Evolutionary conservation across 805 yeast genomes (phyloP), one percentile per base, ranked within the genome.

Genomic region (Tetrapisispora fleetii): DNA sequence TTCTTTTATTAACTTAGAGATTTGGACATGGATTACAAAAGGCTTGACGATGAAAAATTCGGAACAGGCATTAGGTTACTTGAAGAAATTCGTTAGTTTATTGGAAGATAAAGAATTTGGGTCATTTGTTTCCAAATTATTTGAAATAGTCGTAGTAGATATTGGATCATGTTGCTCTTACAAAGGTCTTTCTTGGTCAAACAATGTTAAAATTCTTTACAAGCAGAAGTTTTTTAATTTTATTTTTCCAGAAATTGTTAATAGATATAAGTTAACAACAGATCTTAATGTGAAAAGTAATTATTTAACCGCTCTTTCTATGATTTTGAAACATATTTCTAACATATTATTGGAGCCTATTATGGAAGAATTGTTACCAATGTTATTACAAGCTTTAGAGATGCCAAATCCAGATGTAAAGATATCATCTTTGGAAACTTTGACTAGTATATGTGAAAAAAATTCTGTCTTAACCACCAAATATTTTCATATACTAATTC

Each of bases 221-320:
- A 88, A 88, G 60, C 99, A 93, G 59, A 81, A 81, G 53, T 73
- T 86, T 24, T 87, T 88, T 60, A 78, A 79, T 50, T 67, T 72
- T 9, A 68, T 80, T 1, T 71, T 87, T 6, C 84, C 85, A 0
- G 64, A 62, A 30, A 61, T 88, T 32, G 77, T 83, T 8, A 60
- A 65, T 0, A 74, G 73, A 3, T 80, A 76, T 60, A 64, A 67
- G 30, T 54, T 51, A 7, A 50, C 57, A 1, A 30, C 48, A 1
- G 58, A 63, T 11, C 54, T 65, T 50, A 43, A 39, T 2, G 49
- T 61, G 17, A 76, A 76, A 52, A 76, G 79, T 43, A 74, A 77
- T 43, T 79, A 79, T 54, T 67, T 90, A 52, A 72, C 79, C 10
- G 79, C 93, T 0, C 68, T 91, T 44, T 79, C 95, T 2, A 67